Evolutionary conservation across 1,139 yeast genomes (phyloP).

Genomic region (Meyerozyma sp.): DNA sequence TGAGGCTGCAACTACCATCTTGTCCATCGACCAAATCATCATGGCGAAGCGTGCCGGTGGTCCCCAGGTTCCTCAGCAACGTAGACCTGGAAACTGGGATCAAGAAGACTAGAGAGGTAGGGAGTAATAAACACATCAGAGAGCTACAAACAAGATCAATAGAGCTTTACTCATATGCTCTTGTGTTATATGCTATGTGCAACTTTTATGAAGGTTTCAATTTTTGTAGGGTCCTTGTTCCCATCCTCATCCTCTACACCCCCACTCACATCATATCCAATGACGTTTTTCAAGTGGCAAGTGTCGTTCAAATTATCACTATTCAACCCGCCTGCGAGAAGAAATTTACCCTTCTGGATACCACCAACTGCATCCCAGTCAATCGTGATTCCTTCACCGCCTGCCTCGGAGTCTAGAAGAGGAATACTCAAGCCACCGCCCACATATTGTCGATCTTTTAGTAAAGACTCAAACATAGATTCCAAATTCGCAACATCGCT

Average conservation of each 20-base stretch:
- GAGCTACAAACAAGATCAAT: too few species aligned
- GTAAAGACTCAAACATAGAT: slow-evolving; percentile 13
- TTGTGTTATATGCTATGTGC: slow-evolving; percentile 24
- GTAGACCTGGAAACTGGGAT: slow-evolving; percentile 95
- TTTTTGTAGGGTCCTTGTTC: slow-evolving; percentile 59
- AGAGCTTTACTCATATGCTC: neutral
- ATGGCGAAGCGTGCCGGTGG: slow-evolving; percentile 98
- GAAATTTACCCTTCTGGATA: slow-evolving; percentile 38
- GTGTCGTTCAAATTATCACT: slow-evolving; percentile 67
- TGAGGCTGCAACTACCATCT: slow-evolving; percentile 88
- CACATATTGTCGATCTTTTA: slow-evolving; percentile 3
- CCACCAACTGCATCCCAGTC: slow-evolving; percentile 52
- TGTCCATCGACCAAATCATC: slow-evolving; percentile 86
- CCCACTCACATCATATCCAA: slow-evolving; percentile 92
- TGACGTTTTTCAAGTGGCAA: slow-evolving; percentile 39
- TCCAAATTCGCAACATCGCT: slow-evolving; percentile 31
- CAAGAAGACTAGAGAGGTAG: slow-evolving; percentile 59
- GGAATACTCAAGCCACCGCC: slow-evolving; percentile 45
- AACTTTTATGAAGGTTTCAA: slow-evolving; percentile 49
- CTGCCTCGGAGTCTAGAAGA: slow-evolving; percentile 79
- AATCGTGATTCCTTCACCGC: slow-evolving; percentile 82
- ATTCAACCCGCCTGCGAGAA: slow-evolving; percentile 87
- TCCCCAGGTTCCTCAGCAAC: slow-evolving; percentile 85
- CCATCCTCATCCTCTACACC: slow-evolving; percentile 81
- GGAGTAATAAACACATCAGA: neutral